Evolutionary conservation across 768 basidiomycete genomes (phyloP).

Genomic region (Tylopilus sp.): DNA sequence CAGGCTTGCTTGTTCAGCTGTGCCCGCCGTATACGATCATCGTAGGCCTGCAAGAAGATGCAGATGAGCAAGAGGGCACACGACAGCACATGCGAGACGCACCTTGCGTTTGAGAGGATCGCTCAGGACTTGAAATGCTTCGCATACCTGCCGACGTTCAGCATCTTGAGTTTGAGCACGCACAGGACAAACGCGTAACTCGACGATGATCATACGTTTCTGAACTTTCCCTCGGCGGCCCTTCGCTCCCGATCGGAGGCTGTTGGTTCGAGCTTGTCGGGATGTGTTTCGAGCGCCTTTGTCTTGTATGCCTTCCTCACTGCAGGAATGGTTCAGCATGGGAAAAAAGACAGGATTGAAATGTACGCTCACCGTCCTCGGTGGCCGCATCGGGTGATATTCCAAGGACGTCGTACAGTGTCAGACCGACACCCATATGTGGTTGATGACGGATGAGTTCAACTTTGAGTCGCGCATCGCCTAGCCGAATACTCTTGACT

Average conservation of each 20-base stretch:
- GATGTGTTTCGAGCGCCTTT: slow-evolving; percentile 68
- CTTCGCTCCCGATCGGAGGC: slow-evolving; percentile 51
- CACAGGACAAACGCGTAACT: slow-evolving; percentile 21
- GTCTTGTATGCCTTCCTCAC: slow-evolving; percentile 68
- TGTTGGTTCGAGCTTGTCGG: slow-evolving; percentile 61
- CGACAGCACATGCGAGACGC: slow-evolving; percentile 8
- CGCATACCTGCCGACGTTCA: slow-evolving; percentile 47
- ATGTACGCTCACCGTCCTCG: slow-evolving; percentile 48
- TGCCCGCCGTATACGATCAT: slow-evolving; percentile 37
- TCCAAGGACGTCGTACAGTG: slow-evolving; percentile 44
- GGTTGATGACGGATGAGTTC: neutral
- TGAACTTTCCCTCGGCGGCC: slow-evolving; percentile 55
- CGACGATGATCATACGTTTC: slow-evolving; percentile 42
- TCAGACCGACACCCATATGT: slow-evolving; percentile 32
- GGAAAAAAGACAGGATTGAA: neutral
- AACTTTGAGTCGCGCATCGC: neutral
- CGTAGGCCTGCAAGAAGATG: slow-evolving; percentile 40
- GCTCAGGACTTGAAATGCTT: slow-evolving; percentile 58
- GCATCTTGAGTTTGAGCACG: slow-evolving; percentile 9
- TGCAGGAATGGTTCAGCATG: slow-evolving; percentile 4
- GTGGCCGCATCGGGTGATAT: slow-evolving; percentile 41
- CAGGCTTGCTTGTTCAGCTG: slow-evolving; percentile 24
- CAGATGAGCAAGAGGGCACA: neutral
- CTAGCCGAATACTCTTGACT: neutral
- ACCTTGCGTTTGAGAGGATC: slow-evolving; percentile 57